These are phyloP conservation scores for Epithele typhae DNA, from an alignment of 768 basidiomycete species.

Conservation along the genomic window DNA sequence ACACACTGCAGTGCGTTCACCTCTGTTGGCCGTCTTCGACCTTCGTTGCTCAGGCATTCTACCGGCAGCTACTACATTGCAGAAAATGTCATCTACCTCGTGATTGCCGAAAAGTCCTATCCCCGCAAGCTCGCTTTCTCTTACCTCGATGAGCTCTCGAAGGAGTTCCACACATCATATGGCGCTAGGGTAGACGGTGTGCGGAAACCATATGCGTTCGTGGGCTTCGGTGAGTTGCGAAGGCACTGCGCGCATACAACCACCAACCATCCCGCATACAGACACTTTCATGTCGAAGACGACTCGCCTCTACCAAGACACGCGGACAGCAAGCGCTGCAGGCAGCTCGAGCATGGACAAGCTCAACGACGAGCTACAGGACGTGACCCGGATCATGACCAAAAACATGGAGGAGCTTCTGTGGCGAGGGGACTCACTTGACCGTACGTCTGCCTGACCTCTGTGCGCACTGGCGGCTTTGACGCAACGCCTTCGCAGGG, in stretches of 20 bases:
- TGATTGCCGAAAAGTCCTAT: slow-evolving; percentile 95
- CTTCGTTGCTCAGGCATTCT: neutral
- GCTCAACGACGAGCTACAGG: slow-evolving; percentile 94
- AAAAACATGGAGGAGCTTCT: slow-evolving; percentile 99
- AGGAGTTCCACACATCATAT: slow-evolving; percentile 91
- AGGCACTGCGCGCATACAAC: slow-evolving; percentile 3
- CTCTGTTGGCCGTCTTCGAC: slow-evolving; percentile 8
- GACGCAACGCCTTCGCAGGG: slow-evolving; percentile 42
- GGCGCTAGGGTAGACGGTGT: slow-evolving; percentile 89
- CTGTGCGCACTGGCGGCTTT: no score
- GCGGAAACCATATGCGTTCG: slow-evolving; percentile 97
- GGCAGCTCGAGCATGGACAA: slow-evolving; percentile 68
- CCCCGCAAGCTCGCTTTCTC: slow-evolving; percentile 96
- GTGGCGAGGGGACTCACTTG: slow-evolving; percentile 96
- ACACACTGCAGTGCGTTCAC: slow-evolving; percentile 86
- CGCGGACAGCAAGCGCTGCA: slow-evolving; percentile 75
- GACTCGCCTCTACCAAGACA: slow-evolving; percentile 90
- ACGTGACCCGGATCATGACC: slow-evolving; percentile 99
- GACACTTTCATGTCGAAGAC: slow-evolving; percentile 99
- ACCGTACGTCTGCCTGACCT: slow-evolving; percentile 51
- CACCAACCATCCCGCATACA: no score
- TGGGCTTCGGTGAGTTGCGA: slow-evolving; percentile 86
- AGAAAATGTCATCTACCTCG: slow-evolving; percentile 92
- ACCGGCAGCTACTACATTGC: slow-evolving; percentile 82
- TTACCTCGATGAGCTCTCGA: slow-evolving; percentile 93